Percentiles rank a stretch among this genome's conserved stretches.
phyloP scores from a whole-genome alignment of 129 eudicot species.

The Lactuca sativa region DNA sequence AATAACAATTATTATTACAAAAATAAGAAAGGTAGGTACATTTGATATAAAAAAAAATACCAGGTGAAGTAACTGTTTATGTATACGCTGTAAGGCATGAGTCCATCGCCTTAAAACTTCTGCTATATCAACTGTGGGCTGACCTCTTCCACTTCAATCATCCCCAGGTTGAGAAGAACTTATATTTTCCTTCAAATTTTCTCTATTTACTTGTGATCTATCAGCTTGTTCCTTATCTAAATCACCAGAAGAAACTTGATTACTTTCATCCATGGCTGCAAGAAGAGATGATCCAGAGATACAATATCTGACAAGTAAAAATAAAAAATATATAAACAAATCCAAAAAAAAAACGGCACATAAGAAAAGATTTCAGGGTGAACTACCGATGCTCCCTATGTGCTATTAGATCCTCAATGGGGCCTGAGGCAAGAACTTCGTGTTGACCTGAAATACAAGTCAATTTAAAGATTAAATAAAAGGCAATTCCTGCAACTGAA shows the following conservation, averaged over 20 bases:
- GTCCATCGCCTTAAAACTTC: constrained; percentile 98
- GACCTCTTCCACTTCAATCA: no score
- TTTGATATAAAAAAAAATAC: constrained; percentile 37
- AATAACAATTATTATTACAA: constrained; percentile 5
- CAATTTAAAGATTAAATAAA: not conserved
- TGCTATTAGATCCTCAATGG: no score
- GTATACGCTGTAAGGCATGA: constrained; percentile 97
- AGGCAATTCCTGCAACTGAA: no score
- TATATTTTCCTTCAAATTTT: no score
- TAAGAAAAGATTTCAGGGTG: no score
- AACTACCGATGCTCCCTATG: no score
- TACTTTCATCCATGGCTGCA: no score
- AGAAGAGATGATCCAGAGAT: constrained; percentile 93
- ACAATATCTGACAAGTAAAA: constrained; percentile 85
- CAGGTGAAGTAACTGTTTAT: constrained; percentile 90
- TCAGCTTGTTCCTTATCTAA: no score
- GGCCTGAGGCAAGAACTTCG: no score
- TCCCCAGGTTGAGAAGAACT: no score
- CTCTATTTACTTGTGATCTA: no score
- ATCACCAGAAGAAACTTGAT: no score
- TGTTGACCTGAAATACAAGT: constrained; percentile 63
- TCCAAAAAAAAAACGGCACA: constrained; percentile 25
- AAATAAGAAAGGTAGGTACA: not conserved
- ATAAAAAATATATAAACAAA: constrained; percentile 14
- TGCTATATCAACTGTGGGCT: constrained; percentile 93